Conservation (phyloP, 2,329 filamentous ascomycete species). For the Aureobasidium vineae region DNA sequence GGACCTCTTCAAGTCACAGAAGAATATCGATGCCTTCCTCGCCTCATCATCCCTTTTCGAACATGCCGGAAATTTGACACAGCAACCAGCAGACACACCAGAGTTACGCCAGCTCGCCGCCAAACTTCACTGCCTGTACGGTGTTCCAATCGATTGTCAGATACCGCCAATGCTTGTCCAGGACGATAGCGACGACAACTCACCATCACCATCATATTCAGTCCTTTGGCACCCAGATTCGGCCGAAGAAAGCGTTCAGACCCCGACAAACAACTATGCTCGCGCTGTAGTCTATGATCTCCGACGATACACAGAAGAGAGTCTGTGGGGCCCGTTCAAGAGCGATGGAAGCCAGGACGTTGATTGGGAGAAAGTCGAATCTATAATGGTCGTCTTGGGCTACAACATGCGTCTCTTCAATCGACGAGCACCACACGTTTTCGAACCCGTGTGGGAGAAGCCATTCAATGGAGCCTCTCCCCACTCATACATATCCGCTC, state of each 20-base stretch:
- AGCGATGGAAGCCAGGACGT: constrained; percentile 61
- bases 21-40: constrained; percentile 61
- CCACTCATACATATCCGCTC: constrained; percentile 40
- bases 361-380: constrained; percentile 80
- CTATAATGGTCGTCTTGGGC: constrained; percentile 66
- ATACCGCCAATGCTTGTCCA: constrained; percentile 26
- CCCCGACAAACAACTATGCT: constrained; percentile 51
- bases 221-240: constrained; percentile 6
- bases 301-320: constrained; percentile 61
- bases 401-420: constrained; percentile 58
- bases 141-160: constrained; percentile 53
- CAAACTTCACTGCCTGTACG: constrained; percentile 60
- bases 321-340: constrained; percentile 69
- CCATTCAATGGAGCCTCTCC: constrained; percentile 59
- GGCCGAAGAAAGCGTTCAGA: not conserved
- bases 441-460: constrained; percentile 54
- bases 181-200: constrained; percentile 26
- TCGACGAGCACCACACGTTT: constrained; percentile 45
- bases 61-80: constrained; percentile 50
- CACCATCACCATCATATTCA: constrained; percentile 9
- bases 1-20: constrained; percentile 44
- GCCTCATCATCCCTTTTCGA: constrained; percentile 63
- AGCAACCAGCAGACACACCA: constrained; percentile 43
- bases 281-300: constrained; percentile 71
- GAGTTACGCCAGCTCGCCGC: constrained; percentile 63